A percentile compares a stretch with the other conserved stretches of the same genome.
Conservation (phyloP, 106 monocot genomes). For the Posidonia australis region DNA sequence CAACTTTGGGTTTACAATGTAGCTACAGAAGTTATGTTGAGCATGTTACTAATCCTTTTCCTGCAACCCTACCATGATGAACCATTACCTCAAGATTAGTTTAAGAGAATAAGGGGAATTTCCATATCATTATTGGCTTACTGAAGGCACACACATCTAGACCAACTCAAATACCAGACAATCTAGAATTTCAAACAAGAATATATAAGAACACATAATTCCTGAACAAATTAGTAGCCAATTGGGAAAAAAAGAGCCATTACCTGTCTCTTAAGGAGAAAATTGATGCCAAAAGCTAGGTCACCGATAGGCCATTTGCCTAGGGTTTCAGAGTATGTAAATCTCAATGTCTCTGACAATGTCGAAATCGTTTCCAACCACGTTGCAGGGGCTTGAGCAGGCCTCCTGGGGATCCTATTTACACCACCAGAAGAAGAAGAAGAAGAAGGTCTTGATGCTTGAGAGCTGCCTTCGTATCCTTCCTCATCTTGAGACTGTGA, state of each 20-base stretch:
- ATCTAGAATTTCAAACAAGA: no score
- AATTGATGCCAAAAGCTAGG: constrained; percentile 88
- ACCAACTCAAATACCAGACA: no score
- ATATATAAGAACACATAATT: no score
- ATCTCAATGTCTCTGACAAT: constrained; percentile 88
- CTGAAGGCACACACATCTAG: no score
- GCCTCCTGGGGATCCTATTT: constrained; percentile 35
- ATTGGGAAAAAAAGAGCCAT: not conserved
- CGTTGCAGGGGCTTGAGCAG: constrained; percentile 65
- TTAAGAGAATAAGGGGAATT: no score
- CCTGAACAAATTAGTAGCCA: no score
- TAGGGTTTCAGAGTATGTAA: constrained; percentile 91
- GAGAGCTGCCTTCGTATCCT: constrained; percentile 9
- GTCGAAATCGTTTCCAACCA: constrained; percentile 95
- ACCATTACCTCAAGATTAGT: no score
- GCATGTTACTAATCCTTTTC: no score
- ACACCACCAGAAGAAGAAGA: constrained; percentile 18
- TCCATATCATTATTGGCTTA: no score
- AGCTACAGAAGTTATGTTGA: no score
- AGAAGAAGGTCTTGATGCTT: constrained; percentile 8
- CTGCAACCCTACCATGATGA: no score
- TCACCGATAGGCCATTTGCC: constrained; percentile 98
- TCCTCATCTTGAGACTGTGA: constrained; percentile 10
- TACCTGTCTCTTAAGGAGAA: constrained; percentile 92
- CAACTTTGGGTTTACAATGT: no score